Conservation (phyloP, 2,329 filamentous ascomycete species). For the Celoporthe dispersa region DNA sequence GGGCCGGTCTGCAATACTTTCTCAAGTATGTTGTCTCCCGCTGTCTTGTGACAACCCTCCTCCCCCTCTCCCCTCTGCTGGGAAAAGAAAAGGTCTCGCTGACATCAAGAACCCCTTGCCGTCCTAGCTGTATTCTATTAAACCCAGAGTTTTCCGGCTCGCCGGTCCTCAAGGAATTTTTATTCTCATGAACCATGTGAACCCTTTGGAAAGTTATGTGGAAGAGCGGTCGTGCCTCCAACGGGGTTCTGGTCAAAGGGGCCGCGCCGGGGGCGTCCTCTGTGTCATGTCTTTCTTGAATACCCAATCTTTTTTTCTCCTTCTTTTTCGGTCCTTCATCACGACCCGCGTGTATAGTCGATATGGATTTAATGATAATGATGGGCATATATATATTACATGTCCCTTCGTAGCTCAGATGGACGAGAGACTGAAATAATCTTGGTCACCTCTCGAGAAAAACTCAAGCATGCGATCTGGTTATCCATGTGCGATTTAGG, state of each 20-base stretch:
- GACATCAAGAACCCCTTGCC: background rate
- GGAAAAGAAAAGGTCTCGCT: background rate
- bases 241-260: background rate
- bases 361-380: slow-evolving; percentile 29
- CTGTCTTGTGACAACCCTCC: background rate
- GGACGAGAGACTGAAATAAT: background rate
- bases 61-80: background rate
- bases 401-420: background rate
- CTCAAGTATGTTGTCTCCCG: slow-evolving; percentile 71
- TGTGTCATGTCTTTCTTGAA: slow-evolving; percentile 13
- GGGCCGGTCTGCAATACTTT: slow-evolving; percentile 86
- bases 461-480: background rate
- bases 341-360: slow-evolving; percentile 19
- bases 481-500: background rate
- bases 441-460: background rate
- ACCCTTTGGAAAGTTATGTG: background rate
- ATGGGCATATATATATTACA: slow-evolving; percentile 4
- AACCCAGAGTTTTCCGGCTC: slow-evolving; percentile 94
- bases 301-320: slow-evolving; percentile 14
- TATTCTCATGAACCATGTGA: slow-evolving; percentile 63
- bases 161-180: slow-evolving; percentile 88
- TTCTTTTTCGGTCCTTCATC: background rate
- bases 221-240: background rate
- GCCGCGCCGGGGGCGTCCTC: background rate
- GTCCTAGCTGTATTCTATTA: slow-evolving; percentile 77